Evolutionary conservation across 176 grass and related monocot genomes (phyloP), one percentile per base, ranked within the genome.

Genomic region (Triticum dicoccoides): DNA sequence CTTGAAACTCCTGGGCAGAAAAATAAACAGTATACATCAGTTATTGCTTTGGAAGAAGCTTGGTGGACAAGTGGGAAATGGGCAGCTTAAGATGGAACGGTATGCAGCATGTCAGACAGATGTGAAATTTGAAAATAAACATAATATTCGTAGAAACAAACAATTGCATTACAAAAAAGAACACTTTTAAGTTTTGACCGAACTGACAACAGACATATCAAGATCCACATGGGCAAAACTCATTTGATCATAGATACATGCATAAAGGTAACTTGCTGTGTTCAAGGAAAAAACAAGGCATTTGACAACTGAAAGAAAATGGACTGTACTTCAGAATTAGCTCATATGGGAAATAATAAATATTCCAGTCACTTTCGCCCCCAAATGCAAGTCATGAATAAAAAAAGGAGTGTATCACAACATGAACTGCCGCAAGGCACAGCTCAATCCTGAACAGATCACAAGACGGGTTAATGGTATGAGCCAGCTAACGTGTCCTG

Each of bases 1-100:
- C 68, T 39, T 68, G 79, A 88, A 83, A 90, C 15, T 25, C 93
- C 88, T 90, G 83, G 56, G 32, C 44, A 83, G 25, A 37, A 73
- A 83, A 79, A 81, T 54, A 77, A 77, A 56, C 66, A 76, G 82
- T 87, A 80, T 78, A 72, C 54, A 77, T 91, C 80, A 77, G 73
- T 86, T 47, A 88, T 58, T 69, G 56, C n/a, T 79, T 69, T 85
- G 67, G 56, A 84, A 70, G 49, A 61, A 72, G 83, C 18, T 65
- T 35, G 77, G 56, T 71, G 62, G 42, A 81, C 63, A 23, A 69
- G 37, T 23, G 11, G 23, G 3, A 82, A 11, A 18, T 3, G 9
- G 5, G 63, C 5, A 71, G 35, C 49, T 69, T 76, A 56, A 34
- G 70, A 89, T 69, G 69, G 34, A 82, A 82, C 24, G 8, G 14